Conservation (phyloP, 306 rosid species). For the Dryas alaskensis region DNA sequence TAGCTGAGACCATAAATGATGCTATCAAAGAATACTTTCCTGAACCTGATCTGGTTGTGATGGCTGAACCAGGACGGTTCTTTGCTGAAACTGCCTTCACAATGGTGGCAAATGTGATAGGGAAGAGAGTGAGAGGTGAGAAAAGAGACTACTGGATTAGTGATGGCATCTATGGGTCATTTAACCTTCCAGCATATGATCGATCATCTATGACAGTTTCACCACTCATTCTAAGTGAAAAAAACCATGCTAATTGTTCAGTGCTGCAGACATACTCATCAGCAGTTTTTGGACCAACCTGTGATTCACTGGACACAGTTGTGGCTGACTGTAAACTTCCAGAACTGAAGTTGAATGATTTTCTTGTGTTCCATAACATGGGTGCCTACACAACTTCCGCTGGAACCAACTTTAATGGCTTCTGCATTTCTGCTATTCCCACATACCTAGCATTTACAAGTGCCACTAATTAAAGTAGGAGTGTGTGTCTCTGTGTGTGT, state of each 20-base stretch:
- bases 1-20: neutral
- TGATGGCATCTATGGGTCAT: conserved; percentile 15
- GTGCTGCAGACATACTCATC: neutral
- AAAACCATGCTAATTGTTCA: neutral
- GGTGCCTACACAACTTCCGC: conserved; percentile 19
- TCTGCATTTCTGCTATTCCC: conserved; percentile 4
- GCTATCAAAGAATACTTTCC: neutral
- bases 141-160: neutral
- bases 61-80: conserved; percentile 19
- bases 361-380: conserved; percentile 21
- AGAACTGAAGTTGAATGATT: conserved; percentile 16
- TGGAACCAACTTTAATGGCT: conserved; percentile 20
- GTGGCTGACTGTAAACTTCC: conserved; percentile 1
- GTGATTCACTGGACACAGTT: conserved; percentile 21
- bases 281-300: conserved; percentile 10
- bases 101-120: conserved; percentile 13
- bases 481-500: too few species aligned
- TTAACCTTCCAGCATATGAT: conserved; percentile 9
- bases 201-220: neutral
- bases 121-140: conserved; percentile 21
- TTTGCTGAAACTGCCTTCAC: conserved; percentile 20
- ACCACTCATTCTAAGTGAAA: neutral
- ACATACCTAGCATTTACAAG: conserved; percentile 2
- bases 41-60: neutral
- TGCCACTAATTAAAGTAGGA: neutral